Evolutionary conservation across 2,329 filamentous ascomycete genomes (phyloP), one percentile per base, ranked within the genome.

Genomic region (Neurospora crassa): DNA sequence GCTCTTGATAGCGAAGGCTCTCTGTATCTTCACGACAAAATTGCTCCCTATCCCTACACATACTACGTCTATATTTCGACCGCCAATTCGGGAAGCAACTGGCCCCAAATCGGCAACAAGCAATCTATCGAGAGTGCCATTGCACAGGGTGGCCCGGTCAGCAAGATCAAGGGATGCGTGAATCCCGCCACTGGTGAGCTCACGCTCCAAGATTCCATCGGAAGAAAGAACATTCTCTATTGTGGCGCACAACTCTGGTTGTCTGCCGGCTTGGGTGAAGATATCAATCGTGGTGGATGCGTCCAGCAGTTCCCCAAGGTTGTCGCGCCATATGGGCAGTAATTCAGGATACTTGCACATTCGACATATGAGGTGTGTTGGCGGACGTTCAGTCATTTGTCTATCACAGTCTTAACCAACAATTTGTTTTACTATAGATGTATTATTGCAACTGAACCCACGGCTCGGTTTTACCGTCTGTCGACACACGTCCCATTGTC

Each of bases 171-270:
- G 69, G 69, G 29, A 29, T 70, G 69, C 20, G 69, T 70, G 6
- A 70, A 70, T 18, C 3, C 29, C 11, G 47, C 1, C 29, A 70
- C 45, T 4, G 47, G 69, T 8, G 69, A 70, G 34, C 69, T 70
- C 11, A 67, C 69, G 12, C 5, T 70, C 1, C 24, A 34, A 3
- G 53, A 63, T 34, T 63, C 53, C 16, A 0, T 63, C 0, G 71
- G 73, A 5, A 34, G 72, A 43, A 72, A 47, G 20, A 68, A 73
- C n/a, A 73, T 73, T 29, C 40, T 73, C 18, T 72, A 7, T 1
- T 73, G 72, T 20, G 71, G 71, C 12, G 10, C 0, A 24, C 69
- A 74, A 67, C 0, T 74, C 41, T 74, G 72, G 72, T 63, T 72
- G 72, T 70, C 70, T 37, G 20, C 16, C 40, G 53, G 47, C 29